Percentiles rank a stretch among this genome's conserved stretches.
Conservation (phyloP, 148 eudicot species). For the Amaranthus hypochondriacus region DNA sequence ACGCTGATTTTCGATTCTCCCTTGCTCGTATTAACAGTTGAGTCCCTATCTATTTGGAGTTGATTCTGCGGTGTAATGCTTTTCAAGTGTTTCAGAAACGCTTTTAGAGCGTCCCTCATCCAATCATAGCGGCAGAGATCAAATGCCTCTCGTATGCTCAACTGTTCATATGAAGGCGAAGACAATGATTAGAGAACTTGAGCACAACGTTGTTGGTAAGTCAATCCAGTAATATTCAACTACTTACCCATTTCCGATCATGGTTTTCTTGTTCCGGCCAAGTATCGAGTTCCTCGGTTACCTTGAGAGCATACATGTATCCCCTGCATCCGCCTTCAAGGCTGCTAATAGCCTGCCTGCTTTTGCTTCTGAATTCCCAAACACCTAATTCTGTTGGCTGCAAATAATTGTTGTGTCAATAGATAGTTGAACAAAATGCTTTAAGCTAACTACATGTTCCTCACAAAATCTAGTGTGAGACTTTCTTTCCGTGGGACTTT, state of each 20-base stretch:
- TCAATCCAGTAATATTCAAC: not conserved
- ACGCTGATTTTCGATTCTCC: not conserved
- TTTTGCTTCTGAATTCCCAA: constrained; percentile 55
- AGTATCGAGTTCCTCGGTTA: constrained; percentile 44
- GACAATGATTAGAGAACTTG: not conserved
- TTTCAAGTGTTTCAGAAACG: constrained; percentile 28
- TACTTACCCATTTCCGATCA: constrained; percentile 40
- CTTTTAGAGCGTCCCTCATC: constrained; percentile 43
- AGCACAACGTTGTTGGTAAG: not conserved
- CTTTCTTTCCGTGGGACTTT: no score
- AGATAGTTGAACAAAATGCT: not conserved
- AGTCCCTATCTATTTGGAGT: constrained; percentile 2
- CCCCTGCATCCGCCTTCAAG: constrained; percentile 50
- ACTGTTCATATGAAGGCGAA: constrained; percentile 12
- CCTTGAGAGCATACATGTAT: constrained; percentile 49
- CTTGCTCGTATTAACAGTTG: not conserved
- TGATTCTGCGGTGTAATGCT: constrained; percentile 10
- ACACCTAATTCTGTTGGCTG: constrained; percentile 39
- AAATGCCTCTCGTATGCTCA: constrained; percentile 36
- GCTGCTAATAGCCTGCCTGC: constrained; percentile 34
- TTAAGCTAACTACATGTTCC: no score
- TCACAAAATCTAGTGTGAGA: no score
- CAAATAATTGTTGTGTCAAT: not conserved
- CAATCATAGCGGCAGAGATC: constrained; percentile 43
- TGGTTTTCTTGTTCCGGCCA: constrained; percentile 58